These are phyloP conservation scores for Saturnispora diversa DNA, from an alignment of 805 yeast species.

Conservation along the genomic window DNA sequence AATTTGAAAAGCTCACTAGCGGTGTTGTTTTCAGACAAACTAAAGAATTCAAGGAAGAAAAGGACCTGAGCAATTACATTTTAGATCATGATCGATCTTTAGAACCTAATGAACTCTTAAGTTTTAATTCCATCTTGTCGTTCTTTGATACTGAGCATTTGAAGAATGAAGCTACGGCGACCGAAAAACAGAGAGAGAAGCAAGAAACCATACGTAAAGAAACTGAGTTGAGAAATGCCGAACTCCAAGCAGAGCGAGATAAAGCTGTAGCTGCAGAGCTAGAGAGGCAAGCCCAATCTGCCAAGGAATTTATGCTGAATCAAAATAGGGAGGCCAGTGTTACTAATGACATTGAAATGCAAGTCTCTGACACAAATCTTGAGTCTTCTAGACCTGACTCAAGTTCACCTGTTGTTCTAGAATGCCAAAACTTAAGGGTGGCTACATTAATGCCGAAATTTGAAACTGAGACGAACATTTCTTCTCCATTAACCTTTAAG, in stretches of 20 bases:
- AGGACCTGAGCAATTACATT: slow-evolving; percentile 11
- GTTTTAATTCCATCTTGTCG: slow-evolving; percentile 11
- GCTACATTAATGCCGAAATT: too few species aligned
- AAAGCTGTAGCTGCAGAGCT: slow-evolving; percentile 2
- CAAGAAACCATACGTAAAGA: background rate
- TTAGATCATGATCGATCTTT: slow-evolving; percentile 13
- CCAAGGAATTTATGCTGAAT: slow-evolving; percentile 1
- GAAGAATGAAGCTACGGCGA: background rate
- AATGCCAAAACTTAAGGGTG: too few species aligned
- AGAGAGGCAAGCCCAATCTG: slow-evolving; percentile 8
- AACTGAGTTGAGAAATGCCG: slow-evolving; percentile 1
- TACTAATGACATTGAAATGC: too few species aligned
- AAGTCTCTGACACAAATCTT: too few species aligned
- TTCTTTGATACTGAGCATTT: slow-evolving; percentile 2
- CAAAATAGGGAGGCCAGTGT: too few species aligned
- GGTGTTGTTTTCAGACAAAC: slow-evolving; percentile 11
- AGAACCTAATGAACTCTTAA: background rate
- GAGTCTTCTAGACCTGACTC: too few species aligned
- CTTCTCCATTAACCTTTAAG: too few species aligned
- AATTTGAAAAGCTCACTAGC: slow-evolving; percentile 10
- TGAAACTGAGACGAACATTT: too few species aligned
- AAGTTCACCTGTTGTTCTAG: too few species aligned
- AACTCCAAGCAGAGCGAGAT: background rate
- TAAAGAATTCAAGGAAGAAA: slow-evolving; percentile 15
- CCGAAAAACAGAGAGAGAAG: background rate